Evolutionary conservation across 2,329 filamentous ascomycete genomes (phyloP), one percentile per base, ranked within the genome.

Genomic region (Talaromyces funiculosus): DNA sequence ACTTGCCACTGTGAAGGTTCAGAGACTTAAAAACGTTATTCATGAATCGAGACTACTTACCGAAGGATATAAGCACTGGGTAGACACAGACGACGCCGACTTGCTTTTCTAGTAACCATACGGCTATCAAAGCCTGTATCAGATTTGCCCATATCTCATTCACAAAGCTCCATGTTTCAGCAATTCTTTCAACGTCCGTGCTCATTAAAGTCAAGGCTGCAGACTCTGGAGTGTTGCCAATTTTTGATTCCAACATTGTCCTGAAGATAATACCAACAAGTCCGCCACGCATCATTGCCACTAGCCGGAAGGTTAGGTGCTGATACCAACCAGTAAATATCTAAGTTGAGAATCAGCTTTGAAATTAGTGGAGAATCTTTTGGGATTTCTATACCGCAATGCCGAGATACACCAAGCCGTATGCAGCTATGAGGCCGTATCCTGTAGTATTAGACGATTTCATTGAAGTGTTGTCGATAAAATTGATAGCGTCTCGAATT

Each of bases 101-200:
- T 45, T 74, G 69, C 9, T 62, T 65, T 22, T 67, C 24, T 8
- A 71, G 62, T 37, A 70, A 62, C 70, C 71, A 72, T 16, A 73
- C 70, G 7, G 71, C 72, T 4, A 78, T 59, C 4, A 59, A 72
- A 2, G 77, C 62, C 12, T 76, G 69, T 43, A 77, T 67, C 0
- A 72, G 59, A 51, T 68, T 72, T 6, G 72, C 73, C 67, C 72
- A 74, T 18, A 67, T 67, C 55, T 72, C 71, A 45, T 70, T 57
- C 29, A 61, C 53, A 29, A 51, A 49, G 20, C 35, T 49, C 42
- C 42, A 49, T 16, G 18, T 47, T 47, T 47, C 42, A 6, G 43
- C 43, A 51, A 58, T 51, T 49, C 56, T 24, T 26, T 58, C 56
- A 31, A 58, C 56, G 43, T 58, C 56, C 7, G 56, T 58, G 18